Evolutionary conservation across 116 monocot genomes (phyloP).

Genomic region (Papilionanthe hybrid): DNA sequence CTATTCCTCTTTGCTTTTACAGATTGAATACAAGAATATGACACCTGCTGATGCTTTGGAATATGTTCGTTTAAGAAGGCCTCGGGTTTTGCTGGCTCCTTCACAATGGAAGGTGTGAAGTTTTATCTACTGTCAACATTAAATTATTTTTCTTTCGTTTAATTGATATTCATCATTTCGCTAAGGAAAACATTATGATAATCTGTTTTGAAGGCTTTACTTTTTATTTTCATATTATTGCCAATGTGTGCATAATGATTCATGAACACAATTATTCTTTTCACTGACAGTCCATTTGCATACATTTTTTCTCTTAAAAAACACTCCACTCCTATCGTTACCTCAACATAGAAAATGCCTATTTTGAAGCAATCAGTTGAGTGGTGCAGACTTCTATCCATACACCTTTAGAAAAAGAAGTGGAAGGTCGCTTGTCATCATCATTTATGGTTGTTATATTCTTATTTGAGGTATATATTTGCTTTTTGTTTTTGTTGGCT

Average conservation of each 20-base stretch:
- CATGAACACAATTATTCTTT: too few relatives aligned
- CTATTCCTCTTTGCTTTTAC: background rate
- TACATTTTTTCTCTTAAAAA: too few relatives aligned
- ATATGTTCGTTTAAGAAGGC: slow-evolving; percentile 52
- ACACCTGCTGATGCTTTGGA: slow-evolving; percentile 51
- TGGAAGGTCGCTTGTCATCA: too few relatives aligned
- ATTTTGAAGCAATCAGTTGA: too few relatives aligned
- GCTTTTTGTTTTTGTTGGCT: too few relatives aligned
- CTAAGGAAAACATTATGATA: background rate
- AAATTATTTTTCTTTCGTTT: background rate
- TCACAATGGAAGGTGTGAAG: slow-evolving; percentile 52
- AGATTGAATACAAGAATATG: slow-evolving; percentile 60
- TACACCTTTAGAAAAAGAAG: too few relatives aligned
- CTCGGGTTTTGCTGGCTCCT: slow-evolving; percentile 55
- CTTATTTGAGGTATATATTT: too few relatives aligned
- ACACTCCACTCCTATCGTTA: too few relatives aligned
- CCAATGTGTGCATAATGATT: background rate
- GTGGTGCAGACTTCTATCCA: too few relatives aligned
- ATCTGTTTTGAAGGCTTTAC: background rate
- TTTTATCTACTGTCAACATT: background rate
- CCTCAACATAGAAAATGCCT: too few relatives aligned
- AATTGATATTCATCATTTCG: background rate
- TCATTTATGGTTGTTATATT: too few relatives aligned
- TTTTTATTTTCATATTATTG: background rate
- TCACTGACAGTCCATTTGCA: too few relatives aligned